Percentiles rank a stretch among this genome's conserved stretches.
Conservation (phyloP, 306 rosid species). For the Castanospermum australe region DNA sequence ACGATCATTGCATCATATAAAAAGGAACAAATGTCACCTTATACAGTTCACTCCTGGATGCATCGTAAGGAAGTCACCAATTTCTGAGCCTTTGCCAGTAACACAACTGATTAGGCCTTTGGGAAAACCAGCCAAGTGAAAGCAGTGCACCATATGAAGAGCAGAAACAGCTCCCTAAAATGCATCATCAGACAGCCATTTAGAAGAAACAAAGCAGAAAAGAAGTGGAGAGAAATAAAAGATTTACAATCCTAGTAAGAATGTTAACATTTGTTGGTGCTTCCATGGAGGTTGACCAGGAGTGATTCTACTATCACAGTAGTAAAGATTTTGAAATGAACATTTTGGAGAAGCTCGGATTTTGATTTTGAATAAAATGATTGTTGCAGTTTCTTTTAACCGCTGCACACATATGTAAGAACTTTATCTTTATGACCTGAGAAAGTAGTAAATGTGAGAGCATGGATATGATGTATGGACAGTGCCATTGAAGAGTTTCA, state of each 20-base stretch:
- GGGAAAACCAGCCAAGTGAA: constrained; percentile 75
- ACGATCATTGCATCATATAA: neutral
- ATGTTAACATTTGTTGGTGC: too few species aligned
- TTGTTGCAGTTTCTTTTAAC: neutral
- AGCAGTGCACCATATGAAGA: constrained; percentile 75
- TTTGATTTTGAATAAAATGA: neutral
- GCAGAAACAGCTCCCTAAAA: constrained; percentile 66
- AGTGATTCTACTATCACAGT: too few species aligned
- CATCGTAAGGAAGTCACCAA: constrained; percentile 70
- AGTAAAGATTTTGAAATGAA: neutral
- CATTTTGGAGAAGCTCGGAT: neutral
- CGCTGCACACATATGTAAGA: neutral
- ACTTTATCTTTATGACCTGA: neutral
- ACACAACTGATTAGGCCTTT: constrained; percentile 69
- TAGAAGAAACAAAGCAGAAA: neutral
- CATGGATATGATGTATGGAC: neutral
- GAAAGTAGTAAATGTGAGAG: neutral
- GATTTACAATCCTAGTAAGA: neutral
- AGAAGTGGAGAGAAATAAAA: neutral
- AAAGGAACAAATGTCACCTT: constrained; percentile 38
- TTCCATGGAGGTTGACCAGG: too few species aligned
- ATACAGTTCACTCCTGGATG: constrained; percentile 72
- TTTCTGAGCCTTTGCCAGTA: constrained; percentile 69
- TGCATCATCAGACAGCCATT: neutral
- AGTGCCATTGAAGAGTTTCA: neutral